Conservation (phyloP, 139 green algal genomes). For the Nannochloris sp. region DNA sequence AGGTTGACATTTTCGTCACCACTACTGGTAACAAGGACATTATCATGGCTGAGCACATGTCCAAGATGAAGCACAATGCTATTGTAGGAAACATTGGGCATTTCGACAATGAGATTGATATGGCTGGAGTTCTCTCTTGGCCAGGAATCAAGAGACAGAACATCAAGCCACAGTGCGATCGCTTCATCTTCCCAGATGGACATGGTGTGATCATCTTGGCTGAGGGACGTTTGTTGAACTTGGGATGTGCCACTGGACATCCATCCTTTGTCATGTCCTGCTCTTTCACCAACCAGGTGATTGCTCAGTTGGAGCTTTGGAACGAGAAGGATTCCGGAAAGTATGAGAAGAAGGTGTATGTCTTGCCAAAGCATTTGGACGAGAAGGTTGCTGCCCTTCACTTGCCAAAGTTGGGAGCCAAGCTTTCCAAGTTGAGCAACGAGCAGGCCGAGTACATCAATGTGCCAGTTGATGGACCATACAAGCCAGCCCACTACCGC, state of each 20-base stretch:
- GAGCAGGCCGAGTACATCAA: conserved; percentile 98
- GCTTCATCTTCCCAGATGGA: conserved; percentile 98
- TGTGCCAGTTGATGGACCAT: conserved; percentile 81
- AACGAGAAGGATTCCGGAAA: conserved; percentile 87
- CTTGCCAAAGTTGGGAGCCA: conserved; percentile 91
- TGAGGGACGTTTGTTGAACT: conserved; percentile 98
- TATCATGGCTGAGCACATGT: conserved; percentile 94
- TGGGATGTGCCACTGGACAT: conserved; percentile 98
- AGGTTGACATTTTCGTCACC: conserved; percentile 97
- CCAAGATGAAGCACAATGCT: conserved; percentile 99
- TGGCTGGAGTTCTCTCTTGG: conserved; percentile 80
- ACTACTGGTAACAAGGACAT: conserved; percentile 83
- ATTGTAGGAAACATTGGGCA: conserved; percentile 99
- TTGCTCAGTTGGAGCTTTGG: conserved; percentile 99
- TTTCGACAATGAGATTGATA: conserved; percentile 99
- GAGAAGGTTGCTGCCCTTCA: conserved; percentile 97
- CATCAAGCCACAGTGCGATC: conserved; percentile 96
- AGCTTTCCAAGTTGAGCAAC: conserved; percentile 82
- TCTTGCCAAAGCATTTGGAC: conserved; percentile 99
- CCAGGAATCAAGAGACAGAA: conserved; percentile 93
- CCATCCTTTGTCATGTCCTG: conserved; percentile 99
- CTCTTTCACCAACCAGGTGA: conserved; percentile 99
- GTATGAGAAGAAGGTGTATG: conserved; percentile 99
- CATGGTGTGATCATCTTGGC: conserved; percentile 96
- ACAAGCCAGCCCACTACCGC: conserved; percentile 94